These are phyloP conservation scores for Citropsis articulata DNA, from an alignment of 345 rosid genomes.

Conservation along the genomic window DNA sequence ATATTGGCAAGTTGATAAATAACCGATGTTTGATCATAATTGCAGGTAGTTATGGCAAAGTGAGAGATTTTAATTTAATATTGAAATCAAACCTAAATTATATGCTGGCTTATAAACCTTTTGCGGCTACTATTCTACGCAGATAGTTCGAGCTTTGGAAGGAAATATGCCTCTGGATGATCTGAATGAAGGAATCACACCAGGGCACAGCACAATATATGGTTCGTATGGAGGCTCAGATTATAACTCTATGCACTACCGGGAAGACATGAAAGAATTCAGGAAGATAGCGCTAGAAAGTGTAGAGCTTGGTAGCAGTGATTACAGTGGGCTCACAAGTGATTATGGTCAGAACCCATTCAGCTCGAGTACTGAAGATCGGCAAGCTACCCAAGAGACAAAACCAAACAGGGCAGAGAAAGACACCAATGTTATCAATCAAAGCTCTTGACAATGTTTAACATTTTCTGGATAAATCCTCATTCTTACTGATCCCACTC, in stretches of 20 bases:
- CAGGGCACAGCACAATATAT: constrained; percentile 45
- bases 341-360: constrained; percentile 49
- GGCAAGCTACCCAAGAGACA: constrained; percentile 44
- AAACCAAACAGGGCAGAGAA: constrained; percentile 31
- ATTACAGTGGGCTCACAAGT: constrained; percentile 51
- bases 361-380: constrained; percentile 63
- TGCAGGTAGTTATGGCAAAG: neutral
- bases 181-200: constrained; percentile 51
- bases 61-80: neutral
- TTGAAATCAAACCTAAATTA: neutral
- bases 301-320: constrained; percentile 51
- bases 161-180: constrained; percentile 67
- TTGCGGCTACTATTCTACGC: constrained; percentile 11
- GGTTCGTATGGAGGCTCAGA: constrained; percentile 57
- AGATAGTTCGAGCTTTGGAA: constrained; percentile 83
- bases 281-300: constrained; percentile 66
- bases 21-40: neutral
- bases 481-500: constrained; percentile 4
- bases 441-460: constrained; percentile 4
- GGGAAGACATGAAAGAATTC: constrained; percentile 66
- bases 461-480: neutral
- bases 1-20: constrained; percentile 4
- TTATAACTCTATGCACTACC: constrained; percentile 59
- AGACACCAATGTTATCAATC: constrained; percentile 11
- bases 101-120: constrained; percentile 2